Base-by-base conservation (phyloP, 1,139 yeast genomes). In the Barnettozyma hawaiiensis region DNA sequence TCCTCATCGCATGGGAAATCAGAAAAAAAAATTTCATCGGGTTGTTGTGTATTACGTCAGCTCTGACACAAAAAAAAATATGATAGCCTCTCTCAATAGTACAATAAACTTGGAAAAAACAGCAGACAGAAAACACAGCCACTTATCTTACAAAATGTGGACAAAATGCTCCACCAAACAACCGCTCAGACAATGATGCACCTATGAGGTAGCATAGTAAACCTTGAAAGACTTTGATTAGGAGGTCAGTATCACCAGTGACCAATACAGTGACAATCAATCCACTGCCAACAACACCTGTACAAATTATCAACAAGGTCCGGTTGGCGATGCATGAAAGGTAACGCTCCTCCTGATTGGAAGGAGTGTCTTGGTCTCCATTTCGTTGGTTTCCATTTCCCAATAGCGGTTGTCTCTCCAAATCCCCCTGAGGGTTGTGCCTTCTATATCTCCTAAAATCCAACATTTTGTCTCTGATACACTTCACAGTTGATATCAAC, bases 351-450 rank as follows among this genome's bases (percentile, higher is more conserved):
- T 37, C 41, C 6, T 22, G 16, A 5, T n/a, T 18, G 6, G 7
- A 26, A 11, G 14, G 11, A 20, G 9, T 5, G 7, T 8, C 31
- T 24, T 22, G 15, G 21, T 18, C 22, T 6, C 11, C 28, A 7
- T 20, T 35, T 14, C 28, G 5, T 20, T 35, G 5, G 12, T 24
- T 9, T 15, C 23, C 29, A 8, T 8, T 12, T 8, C 33, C 24
- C 11, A 53, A 12, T 14, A 48, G 48, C 1, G 54, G 55, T 28
- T 51, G 55, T 39, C 53, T 47, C 31, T 52, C 55, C 15, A 49
- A 44, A 31, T 46, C 49, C 6, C 14, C 22, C 11, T 32, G 12
- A n/a, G 6, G 24, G 8, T n/a, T n/a, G n/a, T 14, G 18, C 16
- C 29, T 29, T n/a, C 18, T 21, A 21, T 38, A 27, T 28, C 46